Conservation (phyloP, 2,329 filamentous ascomycete species). For the Dothistroma septosporum region DNA sequence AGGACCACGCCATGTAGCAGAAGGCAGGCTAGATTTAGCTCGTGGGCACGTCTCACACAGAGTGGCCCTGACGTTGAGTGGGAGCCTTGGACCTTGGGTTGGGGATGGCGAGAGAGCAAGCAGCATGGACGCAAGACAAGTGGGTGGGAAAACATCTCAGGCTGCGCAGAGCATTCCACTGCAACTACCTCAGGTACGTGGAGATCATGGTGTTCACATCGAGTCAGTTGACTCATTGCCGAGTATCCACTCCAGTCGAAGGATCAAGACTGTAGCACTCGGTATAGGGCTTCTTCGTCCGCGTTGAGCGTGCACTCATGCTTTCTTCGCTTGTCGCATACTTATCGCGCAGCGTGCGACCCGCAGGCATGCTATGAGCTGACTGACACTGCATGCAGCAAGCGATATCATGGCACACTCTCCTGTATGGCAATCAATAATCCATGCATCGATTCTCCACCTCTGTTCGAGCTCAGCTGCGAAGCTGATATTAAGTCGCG, state of each 20-base stretch:
- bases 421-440: background rate
- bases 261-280: background rate
- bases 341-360: background rate
- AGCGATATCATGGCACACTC: background rate
- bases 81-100: too few species aligned
- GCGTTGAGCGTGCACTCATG: too few species aligned
- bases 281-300: background rate
- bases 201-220: too few species aligned
- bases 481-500: background rate
- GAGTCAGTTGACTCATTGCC: too few species aligned
- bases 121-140: too few species aligned
- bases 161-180: too few species aligned
- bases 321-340: background rate
- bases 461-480: background rate
- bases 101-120: too few species aligned
- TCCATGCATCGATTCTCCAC: background rate
- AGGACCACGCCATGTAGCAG: background rate
- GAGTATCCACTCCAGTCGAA: too few species aligned
- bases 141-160: too few species aligned
- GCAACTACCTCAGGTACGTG: too few species aligned
- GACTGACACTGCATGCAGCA: background rate
- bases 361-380: background rate
- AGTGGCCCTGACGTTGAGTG: background rate
- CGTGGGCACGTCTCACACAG: background rate
- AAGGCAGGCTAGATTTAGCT: background rate